Conservation (phyloP, 352 stramenopile genomes). For the Globisporangium polare region DNA sequence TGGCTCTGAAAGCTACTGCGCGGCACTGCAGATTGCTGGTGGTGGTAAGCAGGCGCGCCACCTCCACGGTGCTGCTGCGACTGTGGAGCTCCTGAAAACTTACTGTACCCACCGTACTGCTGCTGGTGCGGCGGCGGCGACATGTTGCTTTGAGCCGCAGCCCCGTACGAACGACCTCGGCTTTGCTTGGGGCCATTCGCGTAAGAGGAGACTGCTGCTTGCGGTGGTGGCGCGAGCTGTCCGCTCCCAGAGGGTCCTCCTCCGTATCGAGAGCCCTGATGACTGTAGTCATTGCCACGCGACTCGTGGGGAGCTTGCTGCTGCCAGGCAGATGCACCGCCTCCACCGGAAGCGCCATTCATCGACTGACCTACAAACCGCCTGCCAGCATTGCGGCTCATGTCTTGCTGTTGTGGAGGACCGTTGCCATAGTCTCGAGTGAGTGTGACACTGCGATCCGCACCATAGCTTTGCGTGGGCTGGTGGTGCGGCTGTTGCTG, state of each 20-base stretch:
- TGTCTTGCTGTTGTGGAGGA: constrained; percentile 11
- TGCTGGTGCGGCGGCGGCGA: constrained; percentile 8
- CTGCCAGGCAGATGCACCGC: constrained; percentile 7
- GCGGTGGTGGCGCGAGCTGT: not conserved
- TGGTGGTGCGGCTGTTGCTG: constrained; percentile 8
- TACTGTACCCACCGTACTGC: constrained; percentile 11
- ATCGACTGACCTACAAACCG: constrained; percentile 11
- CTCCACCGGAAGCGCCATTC: not conserved
- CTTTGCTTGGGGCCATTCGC: constrained; percentile 12
- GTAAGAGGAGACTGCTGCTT: constrained; percentile 13
- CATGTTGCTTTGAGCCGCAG: not conserved
- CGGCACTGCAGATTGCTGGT: constrained; percentile 11
- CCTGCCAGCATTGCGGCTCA: not conserved
- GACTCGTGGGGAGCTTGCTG: constrained; percentile 4
- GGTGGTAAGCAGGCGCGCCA: constrained; percentile 8
- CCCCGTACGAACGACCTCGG: constrained; percentile 9
- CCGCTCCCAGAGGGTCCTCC: constrained; percentile 1
- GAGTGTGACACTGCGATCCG: constrained; percentile 10
- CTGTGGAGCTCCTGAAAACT: constrained; percentile 10
- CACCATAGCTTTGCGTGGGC: not conserved
- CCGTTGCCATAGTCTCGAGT: constrained; percentile 13
- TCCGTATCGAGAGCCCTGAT: constrained; percentile 9
- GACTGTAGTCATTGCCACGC: constrained; percentile 7
- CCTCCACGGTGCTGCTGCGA: constrained; percentile 7
- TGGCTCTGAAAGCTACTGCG: constrained; percentile 6